These are phyloP conservation scores for Nemania sp. DNA, from an alignment of 2,329 filamentous ascomycete genomes.

Conservation along the genomic window DNA sequence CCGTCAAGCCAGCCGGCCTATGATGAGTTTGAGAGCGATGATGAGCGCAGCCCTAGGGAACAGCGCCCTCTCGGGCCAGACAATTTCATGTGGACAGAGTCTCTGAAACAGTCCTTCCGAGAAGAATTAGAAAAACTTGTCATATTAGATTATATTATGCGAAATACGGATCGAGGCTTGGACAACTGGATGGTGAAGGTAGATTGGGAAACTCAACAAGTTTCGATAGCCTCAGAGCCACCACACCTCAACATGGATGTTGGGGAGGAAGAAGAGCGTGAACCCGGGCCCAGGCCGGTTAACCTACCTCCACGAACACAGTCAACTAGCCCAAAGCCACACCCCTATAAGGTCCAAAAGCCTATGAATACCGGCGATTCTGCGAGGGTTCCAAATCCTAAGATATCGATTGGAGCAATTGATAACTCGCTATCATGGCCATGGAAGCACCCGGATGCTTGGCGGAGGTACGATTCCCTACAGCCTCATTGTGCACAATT, in stretches of 20 bases:
- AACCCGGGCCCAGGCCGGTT: constrained; percentile 72
- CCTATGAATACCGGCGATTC: constrained; percentile 82
- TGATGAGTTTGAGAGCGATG: constrained; percentile 63
- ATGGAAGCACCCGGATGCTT: constrained; percentile 97
- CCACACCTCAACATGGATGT: constrained; percentile 73
- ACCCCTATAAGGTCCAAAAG: constrained; percentile 82
- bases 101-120: constrained; percentile 88
- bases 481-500: not conserved
- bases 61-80: constrained; percentile 58
- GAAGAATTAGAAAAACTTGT: constrained; percentile 98
- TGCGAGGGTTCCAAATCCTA: constrained; percentile 62
- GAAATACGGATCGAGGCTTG: constrained; percentile 94
- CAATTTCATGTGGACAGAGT: constrained; percentile 87
- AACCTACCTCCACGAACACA: constrained; percentile 59
- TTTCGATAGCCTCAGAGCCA: constrained; percentile 88
- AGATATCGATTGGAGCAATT: constrained; percentile 88
- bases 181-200: constrained; percentile 99
- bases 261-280: constrained; percentile 57
- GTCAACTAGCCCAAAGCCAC: constrained; percentile 59
- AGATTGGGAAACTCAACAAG: constrained; percentile 84
- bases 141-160: constrained; percentile 98
- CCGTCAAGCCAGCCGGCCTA: constrained; percentile 62
- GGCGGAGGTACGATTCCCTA: constrained; percentile 63
- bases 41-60: constrained; percentile 55
- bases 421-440: constrained; percentile 99